A percentile compares a stretch with the other conserved stretches of the same genome.
Conservation (phyloP, 257 asterid genomes). For the Apocynum venetum region DNA sequence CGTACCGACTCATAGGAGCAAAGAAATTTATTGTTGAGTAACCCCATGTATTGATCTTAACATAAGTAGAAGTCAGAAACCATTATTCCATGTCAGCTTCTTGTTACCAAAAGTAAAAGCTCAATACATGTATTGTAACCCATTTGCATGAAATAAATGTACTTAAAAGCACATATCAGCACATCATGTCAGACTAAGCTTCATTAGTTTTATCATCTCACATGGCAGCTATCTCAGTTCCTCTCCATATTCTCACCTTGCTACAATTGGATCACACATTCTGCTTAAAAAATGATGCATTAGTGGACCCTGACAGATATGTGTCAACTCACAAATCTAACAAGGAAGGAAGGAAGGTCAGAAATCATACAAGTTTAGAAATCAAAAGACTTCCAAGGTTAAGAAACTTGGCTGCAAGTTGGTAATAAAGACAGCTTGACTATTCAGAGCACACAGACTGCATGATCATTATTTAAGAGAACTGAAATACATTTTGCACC, state of each 20-base stretch:
- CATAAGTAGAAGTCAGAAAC: constrained; percentile 15
- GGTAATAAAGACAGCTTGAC: background rate
- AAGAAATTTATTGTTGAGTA: constrained; percentile 93
- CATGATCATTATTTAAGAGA: background rate
- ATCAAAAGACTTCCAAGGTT: background rate
- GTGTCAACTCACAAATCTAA: background rate
- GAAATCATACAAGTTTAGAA: background rate
- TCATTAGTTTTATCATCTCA: background rate
- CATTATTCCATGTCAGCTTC: constrained; percentile 16
- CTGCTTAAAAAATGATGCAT: background rate
- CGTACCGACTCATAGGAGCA: constrained; percentile 99
- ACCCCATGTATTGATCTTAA: constrained; percentile 95
- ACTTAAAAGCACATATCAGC: background rate
- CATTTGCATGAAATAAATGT: background rate
- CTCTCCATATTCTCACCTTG: background rate
- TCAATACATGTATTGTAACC: background rate
- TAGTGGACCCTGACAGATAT: background rate
- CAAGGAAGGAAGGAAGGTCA: too few species aligned
- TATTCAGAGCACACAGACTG: background rate
- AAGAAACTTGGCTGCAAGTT: background rate
- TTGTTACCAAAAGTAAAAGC: constrained; percentile 5
- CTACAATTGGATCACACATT: background rate
- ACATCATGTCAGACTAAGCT: background rate
- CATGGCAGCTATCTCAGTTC: background rate
- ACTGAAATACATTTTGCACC: background rate